Evolutionary conservation across 257 asterid genomes (phyloP).

Genomic region (Euphrasia confusa): DNA sequence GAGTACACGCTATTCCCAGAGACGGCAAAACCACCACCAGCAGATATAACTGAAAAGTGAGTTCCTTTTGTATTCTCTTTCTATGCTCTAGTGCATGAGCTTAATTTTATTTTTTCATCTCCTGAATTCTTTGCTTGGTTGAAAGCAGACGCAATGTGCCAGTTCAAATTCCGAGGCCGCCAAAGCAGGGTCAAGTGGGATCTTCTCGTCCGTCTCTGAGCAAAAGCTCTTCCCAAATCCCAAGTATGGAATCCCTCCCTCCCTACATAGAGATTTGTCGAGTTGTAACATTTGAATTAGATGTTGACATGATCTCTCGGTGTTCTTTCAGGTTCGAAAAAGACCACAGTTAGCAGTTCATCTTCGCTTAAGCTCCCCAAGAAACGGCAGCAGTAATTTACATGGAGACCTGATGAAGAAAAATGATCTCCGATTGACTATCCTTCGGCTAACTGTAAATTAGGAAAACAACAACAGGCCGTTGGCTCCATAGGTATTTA

Average conservation of each 20-base stretch:
- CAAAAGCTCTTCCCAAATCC: conserved; percentile 56
- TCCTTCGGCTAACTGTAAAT: conserved; percentile 27
- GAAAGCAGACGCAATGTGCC: conserved; percentile 41
- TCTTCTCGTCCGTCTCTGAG: conserved; percentile 41
- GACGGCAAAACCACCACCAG: conserved; percentile 39
- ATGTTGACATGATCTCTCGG: conserved; percentile 4
- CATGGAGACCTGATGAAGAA: not conserved
- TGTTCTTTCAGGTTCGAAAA: conserved; percentile 50
- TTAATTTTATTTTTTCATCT: not conserved
- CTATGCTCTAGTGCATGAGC: no score
- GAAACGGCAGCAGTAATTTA: conserved; percentile 44
- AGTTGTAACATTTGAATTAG: not conserved
- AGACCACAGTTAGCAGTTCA: conserved; percentile 40
- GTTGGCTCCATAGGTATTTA: conserved; percentile 22
- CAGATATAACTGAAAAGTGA: conserved; percentile 58
- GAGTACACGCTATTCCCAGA: conserved; percentile 88
- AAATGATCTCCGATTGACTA: not conserved
- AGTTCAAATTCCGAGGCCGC: conserved; percentile 57
- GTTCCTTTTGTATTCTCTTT: conserved; percentile 21
- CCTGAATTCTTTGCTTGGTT: conserved; percentile 23
- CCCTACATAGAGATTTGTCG: not conserved
- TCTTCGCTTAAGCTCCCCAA: conserved; percentile 43
- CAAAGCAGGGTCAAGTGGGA: conserved; percentile 48
- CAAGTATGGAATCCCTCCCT: conserved; percentile 41
- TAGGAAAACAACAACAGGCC: conserved; percentile 8